Base-by-base conservation (phyloP, 23 red algal genomes). In the Gracilariopsis chorda region DNA sequence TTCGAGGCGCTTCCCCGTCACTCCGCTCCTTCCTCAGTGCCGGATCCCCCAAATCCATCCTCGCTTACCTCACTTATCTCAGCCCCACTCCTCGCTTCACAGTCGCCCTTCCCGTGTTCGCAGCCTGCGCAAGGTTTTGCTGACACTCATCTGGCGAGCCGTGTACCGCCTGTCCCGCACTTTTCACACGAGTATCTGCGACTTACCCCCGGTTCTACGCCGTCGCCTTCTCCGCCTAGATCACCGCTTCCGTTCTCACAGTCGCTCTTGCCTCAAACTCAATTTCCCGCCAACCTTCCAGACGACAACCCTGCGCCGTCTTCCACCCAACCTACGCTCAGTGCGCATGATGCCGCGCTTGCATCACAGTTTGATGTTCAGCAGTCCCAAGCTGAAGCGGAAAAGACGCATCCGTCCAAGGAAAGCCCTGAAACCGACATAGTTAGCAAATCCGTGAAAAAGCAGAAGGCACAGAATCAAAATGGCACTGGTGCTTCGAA, bases 1-100 rank as follows among this genome's bases (percentile, higher is more conserved):
- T 83, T 83, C 39, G 53, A 83, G 34, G 67, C 67, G 40, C 67
- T 73, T 0, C 67, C 67, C 39, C 67, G 17, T 8, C 4, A 73
- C 47, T 9, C 10, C 1, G 39, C 12, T 4, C 17, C 39, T 10
- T 23, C 67, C 11, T 8, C 47, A 7, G 67, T 73, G 42, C 67
- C 67, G 4, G 67, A 36, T 9, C 40, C 47, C 37, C 42, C 4
- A 13, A 39, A 70, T 1, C 16, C 64, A 3, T 39, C 36, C 7
- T 29, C 34, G 17, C 36, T 43, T 42, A 3, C 1, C 24, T n/a
- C 35, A 12, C 13, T 34, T 3, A 10, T 65, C 17, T 34, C 13
- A 12, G 60, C 33, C 2, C 4, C 21, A 12, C n/a, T n/a, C n/a
- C n/a, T n/a, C n/a, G n/a, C n/a, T n/a, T n/a, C n/a, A n/a, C n/a